Evolutionary conservation across 306 rosid species (phyloP), one percentile per base, ranked within the genome.

Genomic region (Trifolium dubium): DNA sequence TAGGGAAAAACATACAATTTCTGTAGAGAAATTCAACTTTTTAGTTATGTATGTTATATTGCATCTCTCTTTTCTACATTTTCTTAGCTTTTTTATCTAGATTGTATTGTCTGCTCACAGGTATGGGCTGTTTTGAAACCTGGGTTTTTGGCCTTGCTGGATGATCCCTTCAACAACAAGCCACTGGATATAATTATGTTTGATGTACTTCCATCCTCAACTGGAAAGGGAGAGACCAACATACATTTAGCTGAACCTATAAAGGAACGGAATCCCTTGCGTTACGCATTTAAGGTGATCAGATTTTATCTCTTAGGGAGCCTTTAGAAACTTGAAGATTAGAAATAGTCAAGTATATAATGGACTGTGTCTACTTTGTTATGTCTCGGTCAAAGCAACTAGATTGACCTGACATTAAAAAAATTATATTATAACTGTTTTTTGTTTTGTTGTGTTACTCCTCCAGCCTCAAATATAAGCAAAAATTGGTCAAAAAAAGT

Each of bases 91-190:
- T 18, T 56, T 69, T 62, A 79, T 81, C 47, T 63, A 18, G 53
- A 43, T 67, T 41, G 15, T 65, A 29, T 69, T 70, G 60, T 72
- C 65, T 76, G 47, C 53, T 37, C 87, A 79, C 82, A 95, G 97
- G 97, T 92, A 78, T 95, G 99, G 99, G 93, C 98, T 79, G 99
- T 95, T 49, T 63, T 92, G 72, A 95, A 95, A 81, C 99, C 96
- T 63, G 99, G 99, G 58, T 95, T 95, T 78, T 85, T 95, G 88
- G 97, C 96, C 77, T 86, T 95, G 83, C 88, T 95, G 85, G 90
- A 88, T 50, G 97, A 90, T 81, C 98, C 98, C 70, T 90, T 88
- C 81, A 83, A 82, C 81, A 79, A 79, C 69, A 90, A 87, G 77
- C 99, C 90, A 14, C 69, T 88, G 71, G 99, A 95, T 71, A 82